phyloP scores from a whole-genome alignment of 352 stramenopile species.

The Globisporangium echinulatum region DNA sequence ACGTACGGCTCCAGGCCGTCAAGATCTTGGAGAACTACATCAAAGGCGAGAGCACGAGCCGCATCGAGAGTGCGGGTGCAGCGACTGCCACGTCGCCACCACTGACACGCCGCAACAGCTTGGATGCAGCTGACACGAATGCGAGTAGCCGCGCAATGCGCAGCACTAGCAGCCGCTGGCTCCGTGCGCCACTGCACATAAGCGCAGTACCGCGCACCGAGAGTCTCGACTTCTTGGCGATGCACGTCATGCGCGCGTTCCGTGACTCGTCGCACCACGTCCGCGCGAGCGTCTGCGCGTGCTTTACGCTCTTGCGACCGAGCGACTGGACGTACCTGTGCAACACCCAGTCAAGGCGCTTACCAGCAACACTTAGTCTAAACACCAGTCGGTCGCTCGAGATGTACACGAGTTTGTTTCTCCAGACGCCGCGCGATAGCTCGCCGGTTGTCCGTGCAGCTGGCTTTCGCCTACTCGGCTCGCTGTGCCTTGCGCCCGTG shows the following conservation, averaged over 20 bases:
- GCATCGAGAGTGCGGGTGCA: conserved; percentile 1
- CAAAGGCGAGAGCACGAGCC: conserved; percentile 43
- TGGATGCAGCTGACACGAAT: background rate
- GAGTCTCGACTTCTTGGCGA: conserved; percentile 73
- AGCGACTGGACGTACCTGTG: conserved; percentile 60
- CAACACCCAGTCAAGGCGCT: conserved; percentile 26
- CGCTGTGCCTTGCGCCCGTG: conserved; percentile 54
- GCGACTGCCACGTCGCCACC: background rate
- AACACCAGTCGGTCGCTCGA: conserved; percentile 34
- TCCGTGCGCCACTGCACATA: conserved; percentile 4
- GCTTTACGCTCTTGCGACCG: conserved; percentile 72
- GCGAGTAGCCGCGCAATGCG: background rate
- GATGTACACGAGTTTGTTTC: conserved; percentile 63
- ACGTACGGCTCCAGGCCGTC: conserved; percentile 79
- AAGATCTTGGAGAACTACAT: conserved; percentile 89
- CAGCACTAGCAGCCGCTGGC: conserved; percentile 11
- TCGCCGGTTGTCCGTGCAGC: conserved; percentile 77
- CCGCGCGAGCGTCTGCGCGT: conserved; percentile 79
- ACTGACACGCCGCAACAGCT: background rate
- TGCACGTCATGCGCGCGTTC: conserved; percentile 75
- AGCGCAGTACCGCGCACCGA: conserved; percentile 29
- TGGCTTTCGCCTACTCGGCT: conserved; percentile 72
- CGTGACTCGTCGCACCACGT: conserved; percentile 84
- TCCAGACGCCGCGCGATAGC: conserved; percentile 71
- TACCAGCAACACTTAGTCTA: conserved; percentile 18